Conservation (phyloP, 2,329 filamentous ascomycete species). For the Leptographium wingfieldii region DNA sequence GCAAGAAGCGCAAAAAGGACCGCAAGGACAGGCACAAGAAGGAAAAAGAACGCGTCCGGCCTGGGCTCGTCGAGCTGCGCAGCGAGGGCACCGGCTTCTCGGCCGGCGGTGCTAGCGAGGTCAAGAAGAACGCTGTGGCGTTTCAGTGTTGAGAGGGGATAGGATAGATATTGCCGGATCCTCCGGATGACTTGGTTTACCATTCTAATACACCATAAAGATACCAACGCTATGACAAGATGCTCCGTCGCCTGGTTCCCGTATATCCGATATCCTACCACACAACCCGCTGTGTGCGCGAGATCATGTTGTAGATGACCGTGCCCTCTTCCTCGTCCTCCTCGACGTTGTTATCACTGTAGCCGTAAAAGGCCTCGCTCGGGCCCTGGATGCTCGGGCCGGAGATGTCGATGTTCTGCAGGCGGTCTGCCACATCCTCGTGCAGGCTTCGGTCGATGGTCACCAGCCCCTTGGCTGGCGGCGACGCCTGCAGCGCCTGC, state of each 20-base stretch:
- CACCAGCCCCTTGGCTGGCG: too few relatives aligned
- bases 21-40: constrained; percentile 29
- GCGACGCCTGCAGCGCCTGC: too few relatives aligned
- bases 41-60: constrained; percentile 45
- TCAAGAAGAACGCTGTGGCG: constrained; percentile 58
- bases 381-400: neutral
- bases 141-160: constrained; percentile 12
- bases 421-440: neutral
- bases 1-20: constrained; percentile 20
- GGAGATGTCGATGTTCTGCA: neutral
- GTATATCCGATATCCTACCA: neutral
- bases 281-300: constrained; percentile 4
- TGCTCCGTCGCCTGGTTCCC: too few relatives aligned
- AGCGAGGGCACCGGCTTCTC: constrained; percentile 91
- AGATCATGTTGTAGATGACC: constrained; percentile 10
- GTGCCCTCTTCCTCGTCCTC: neutral
- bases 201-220: too few relatives aligned
- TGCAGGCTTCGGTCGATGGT: neutral
- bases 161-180: too few relatives aligned
- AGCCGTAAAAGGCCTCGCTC: neutral
- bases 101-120: constrained; percentile 69
- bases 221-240: too few relatives aligned
- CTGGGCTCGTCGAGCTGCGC: constrained; percentile 65
- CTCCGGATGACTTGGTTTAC: too few relatives aligned
- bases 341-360: neutral